Conservation (phyloP, 2,329 filamentous ascomycete species). For the Eutypa lata region DNA sequence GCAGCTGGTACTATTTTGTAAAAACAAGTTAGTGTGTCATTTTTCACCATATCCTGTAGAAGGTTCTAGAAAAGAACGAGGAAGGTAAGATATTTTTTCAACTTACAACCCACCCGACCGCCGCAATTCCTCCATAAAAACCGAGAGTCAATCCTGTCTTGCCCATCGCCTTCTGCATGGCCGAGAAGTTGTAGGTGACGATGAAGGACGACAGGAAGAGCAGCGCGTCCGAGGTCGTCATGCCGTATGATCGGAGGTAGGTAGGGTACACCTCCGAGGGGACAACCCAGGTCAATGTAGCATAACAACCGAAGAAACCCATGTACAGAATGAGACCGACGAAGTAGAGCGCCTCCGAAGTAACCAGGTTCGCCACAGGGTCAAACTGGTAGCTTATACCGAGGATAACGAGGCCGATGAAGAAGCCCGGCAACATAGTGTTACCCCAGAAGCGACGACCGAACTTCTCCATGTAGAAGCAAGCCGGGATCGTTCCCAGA, state of each 20-base stretch:
- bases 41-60: too few relatives aligned
- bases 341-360: constrained; percentile 60
- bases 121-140: constrained; percentile 72
- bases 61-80: too few relatives aligned
- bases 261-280: constrained; percentile 71
- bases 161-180: constrained; percentile 67
- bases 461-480: constrained; percentile 69
- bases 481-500: constrained; percentile 64
- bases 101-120: constrained; percentile 66
- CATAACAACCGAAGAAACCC: constrained; percentile 65
- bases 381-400: constrained; percentile 60
- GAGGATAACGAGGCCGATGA: constrained; percentile 65
- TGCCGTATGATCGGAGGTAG: constrained; percentile 69
- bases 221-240: constrained; percentile 66
- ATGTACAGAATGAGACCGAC: constrained; percentile 67
- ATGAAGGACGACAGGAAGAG: constrained; percentile 70
- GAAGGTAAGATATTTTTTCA: too few relatives aligned
- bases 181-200: constrained; percentile 72
- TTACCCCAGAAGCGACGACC: constrained; percentile 74
- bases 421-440: constrained; percentile 68
- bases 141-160: constrained; percentile 64
- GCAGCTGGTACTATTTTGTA: constrained; percentile 70
- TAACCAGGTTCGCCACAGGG: constrained; percentile 39
- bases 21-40: too few relatives aligned
- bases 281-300: constrained; percentile 63